Percentiles rank a stretch among this genome's conserved stretches.
Evolutionary conservation across 192 early-diverging fungal species (phyloP).

Genomic region (Backusella tuberculispora): DNA sequence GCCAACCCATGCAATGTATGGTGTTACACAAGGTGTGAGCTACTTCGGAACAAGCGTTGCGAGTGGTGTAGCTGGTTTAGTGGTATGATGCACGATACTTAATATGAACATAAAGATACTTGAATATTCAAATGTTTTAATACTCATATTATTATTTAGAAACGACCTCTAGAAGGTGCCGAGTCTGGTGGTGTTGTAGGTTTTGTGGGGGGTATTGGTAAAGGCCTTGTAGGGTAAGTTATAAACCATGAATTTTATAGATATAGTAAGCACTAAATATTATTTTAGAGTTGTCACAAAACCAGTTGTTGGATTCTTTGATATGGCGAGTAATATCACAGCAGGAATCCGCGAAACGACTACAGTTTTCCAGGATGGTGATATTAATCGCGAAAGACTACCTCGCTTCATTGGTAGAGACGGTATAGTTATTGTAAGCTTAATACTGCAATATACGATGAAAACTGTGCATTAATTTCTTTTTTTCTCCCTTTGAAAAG

Average conservation of each 20-base stretch:
- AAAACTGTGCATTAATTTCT: not conserved
- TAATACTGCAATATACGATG: not conserved
- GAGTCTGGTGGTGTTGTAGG: constrained; percentile 77
- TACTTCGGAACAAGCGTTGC: constrained; percentile 74
- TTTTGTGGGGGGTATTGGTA: constrained; percentile 84
- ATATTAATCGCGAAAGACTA: constrained; percentile 76
- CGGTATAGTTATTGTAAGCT: constrained; percentile 60
- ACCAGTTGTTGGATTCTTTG: constrained; percentile 85
- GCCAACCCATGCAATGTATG: constrained; percentile 80
- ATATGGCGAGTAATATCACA: constrained; percentile 81
- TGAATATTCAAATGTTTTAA: not conserved
- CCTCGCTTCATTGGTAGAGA: constrained; percentile 76
- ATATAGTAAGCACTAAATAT: not conserved
- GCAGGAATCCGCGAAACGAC: constrained; percentile 87
- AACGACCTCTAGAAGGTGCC: constrained; percentile 81
- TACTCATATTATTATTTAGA: constrained; percentile 18
- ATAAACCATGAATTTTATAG: not conserved
- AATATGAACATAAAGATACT: not conserved
- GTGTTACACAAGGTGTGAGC: constrained; percentile 82
- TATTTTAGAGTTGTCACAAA: constrained; percentile 72
- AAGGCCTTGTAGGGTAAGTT: constrained; percentile 70
- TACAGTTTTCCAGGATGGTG: constrained; percentile 75
- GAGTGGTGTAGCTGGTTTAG: constrained; percentile 79
- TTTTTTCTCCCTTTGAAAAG: constrained; percentile 28
- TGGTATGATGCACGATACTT: constrained; percentile 40